Evolutionary conservation across 2,329 filamentous ascomycete genomes (phyloP).

Genomic region (Pseudogymnoascus pannorum): DNA sequence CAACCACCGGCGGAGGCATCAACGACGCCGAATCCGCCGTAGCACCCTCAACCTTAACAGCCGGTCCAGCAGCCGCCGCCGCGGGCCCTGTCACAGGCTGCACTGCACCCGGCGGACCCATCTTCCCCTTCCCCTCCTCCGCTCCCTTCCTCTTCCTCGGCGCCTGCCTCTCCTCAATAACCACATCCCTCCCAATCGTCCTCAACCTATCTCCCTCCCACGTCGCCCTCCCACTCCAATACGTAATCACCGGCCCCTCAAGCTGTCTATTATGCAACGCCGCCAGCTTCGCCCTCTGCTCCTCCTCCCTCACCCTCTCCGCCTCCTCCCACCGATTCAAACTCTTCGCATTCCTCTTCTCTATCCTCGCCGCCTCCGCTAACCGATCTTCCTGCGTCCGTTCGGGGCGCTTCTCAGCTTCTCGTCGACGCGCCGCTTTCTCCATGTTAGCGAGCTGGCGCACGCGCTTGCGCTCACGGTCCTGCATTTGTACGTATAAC

Average conservation of each 20-base stretch:
- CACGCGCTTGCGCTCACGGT: conserved; percentile 62
- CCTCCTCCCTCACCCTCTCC: conserved; percentile 80
- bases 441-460: conserved; percentile 64
- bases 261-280: conserved; percentile 81
- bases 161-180: conserved; percentile 48
- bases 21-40: neutral
- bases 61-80: neutral
- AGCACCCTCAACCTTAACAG: neutral
- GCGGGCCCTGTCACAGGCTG: too few relatives aligned
- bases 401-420: conserved; percentile 65
- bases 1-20: neutral
- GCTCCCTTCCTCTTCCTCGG: conserved; percentile 45
- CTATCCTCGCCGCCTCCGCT: conserved; percentile 72
- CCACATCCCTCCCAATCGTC: conserved; percentile 59
- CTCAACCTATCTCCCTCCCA: conserved; percentile 71
- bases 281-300: conserved; percentile 73
- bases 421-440: conserved; percentile 53
- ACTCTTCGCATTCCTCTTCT: conserved; percentile 82
- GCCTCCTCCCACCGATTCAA: conserved; percentile 90
- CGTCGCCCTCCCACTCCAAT: conserved; percentile 85
- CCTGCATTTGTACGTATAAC: conserved; percentile 62
- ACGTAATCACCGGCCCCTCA: conserved; percentile 81
- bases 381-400: conserved; percentile 85
- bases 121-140: conserved; percentile 25
- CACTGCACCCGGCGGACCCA: neutral